These are phyloP conservation scores for Anastatica hierochuntica DNA, from an alignment of 345 rosid genomes.

Conservation along the genomic window DNA sequence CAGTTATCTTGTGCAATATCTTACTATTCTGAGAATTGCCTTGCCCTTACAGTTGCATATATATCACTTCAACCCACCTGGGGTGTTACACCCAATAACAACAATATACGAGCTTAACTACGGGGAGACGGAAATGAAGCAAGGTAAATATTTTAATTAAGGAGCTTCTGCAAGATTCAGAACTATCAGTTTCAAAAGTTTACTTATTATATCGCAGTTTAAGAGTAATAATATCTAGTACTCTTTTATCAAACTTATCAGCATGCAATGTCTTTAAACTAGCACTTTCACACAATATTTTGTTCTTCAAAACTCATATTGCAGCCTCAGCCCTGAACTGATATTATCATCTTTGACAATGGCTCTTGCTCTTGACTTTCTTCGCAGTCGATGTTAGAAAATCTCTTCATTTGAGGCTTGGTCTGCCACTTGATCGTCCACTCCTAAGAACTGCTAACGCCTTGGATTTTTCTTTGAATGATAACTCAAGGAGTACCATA, in stretches of 20 bases:
- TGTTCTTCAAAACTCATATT: not conserved
- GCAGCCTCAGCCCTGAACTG: no score
- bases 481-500: constrained; percentile 29
- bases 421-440: constrained; percentile 79
- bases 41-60: constrained; percentile 48
- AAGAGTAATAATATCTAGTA: no score
- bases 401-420: constrained; percentile 65
- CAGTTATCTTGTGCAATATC: not conserved
- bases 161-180: not conserved
- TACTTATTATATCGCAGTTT: no score
- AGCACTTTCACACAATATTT: no score
- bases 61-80: constrained; percentile 68
- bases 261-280: no score
- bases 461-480: constrained; percentile 40
- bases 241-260: no score
- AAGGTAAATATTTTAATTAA: constrained; percentile 39
- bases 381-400: constrained; percentile 68
- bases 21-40: not conserved
- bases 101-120: constrained; percentile 76
- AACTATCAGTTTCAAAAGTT: not conserved
- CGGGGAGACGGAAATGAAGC: constrained; percentile 87
- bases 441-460: constrained; percentile 82
- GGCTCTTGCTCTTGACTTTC: not conserved
- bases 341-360: not conserved
- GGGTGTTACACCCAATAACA: constrained; percentile 67